These are phyloP conservation scores for Dryadomyces quercus-mongolicae DNA, from an alignment of 2,329 filamentous ascomycete species.

Conservation along the genomic window DNA sequence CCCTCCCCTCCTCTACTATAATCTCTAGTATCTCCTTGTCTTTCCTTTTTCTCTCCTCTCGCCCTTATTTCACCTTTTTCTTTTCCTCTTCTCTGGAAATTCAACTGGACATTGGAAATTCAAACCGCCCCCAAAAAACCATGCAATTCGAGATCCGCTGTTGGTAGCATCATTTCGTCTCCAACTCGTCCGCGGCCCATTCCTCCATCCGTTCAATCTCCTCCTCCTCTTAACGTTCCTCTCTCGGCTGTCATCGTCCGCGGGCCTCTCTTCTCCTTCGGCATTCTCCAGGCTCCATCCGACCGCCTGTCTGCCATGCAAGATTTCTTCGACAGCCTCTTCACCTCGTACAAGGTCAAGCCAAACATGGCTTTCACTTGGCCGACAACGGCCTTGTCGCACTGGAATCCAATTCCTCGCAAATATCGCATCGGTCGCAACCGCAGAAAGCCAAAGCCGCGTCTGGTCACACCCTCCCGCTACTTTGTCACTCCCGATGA, in stretches of 20 bases:
- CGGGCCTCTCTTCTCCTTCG: background rate
- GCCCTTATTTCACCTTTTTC: background rate
- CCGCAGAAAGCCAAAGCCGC: conserved; percentile 8
- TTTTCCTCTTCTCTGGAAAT: background rate
- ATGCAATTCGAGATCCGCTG: background rate
- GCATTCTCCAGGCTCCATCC: background rate
- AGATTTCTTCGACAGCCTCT: conserved; percentile 12
- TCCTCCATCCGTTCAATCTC: background rate
- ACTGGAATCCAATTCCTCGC: conserved; percentile 20
- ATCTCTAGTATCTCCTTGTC: background rate
- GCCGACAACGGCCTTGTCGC: conserved; percentile 16
- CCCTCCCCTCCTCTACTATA: background rate
- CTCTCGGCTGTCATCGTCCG: background rate
- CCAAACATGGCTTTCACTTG: conserved; percentile 18
- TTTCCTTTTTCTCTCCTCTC: background rate
- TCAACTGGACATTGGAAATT: too few species aligned
- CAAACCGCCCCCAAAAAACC: background rate
- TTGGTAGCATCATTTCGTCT: background rate
- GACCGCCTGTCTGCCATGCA: conserved; percentile 13
- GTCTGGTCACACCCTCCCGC: conserved; percentile 10
- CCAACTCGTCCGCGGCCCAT: background rate
- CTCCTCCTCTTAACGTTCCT: background rate
- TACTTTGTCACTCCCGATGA: conserved; percentile 8
- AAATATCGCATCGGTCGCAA: conserved; percentile 17
- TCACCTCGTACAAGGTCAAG: conserved; percentile 15